Evolutionary conservation across 208 protist genomes (phyloP), one percentile per base, ranked within the genome.

Genomic region (Zelonia costaricensis): DNA sequence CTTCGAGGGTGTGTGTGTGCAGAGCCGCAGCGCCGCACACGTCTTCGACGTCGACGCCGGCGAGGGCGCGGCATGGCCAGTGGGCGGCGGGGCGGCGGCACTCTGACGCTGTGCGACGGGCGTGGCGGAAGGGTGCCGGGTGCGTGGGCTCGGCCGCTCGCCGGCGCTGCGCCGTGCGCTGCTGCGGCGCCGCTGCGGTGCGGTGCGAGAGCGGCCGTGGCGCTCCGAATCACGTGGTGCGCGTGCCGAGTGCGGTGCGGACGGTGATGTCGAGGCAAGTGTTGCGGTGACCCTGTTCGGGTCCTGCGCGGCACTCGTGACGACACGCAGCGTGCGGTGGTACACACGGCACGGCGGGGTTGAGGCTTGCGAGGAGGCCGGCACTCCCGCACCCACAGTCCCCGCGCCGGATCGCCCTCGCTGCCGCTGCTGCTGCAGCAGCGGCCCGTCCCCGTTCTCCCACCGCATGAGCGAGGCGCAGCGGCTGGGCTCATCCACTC

Each of bases 21-120:
- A 66, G 52, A 73, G 66, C 66, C 66, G 66, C 42, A 73, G 52
- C 0, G 40, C 66, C 1, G 49, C 51, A 36, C 58, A 73, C 36
- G 6, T 16, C 36, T 43, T 57, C 13, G 52, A 57, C 20, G 36
- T 12, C 10, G 36, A 44, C 10, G 22, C 13, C 1, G 20, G 8
- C 13, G 15, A 44, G 52, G 49, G 8, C 9, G 49, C n/a, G n/a
- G n/a, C n/a, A n/a, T n/a, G n/a, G n/a, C n/a, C n/a, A n/a, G n/a
- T n/a, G n/a, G n/a, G n/a, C n/a, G n/a, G n/a, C n/a, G n/a, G n/a
- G n/a, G n/a, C n/a, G n/a, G n/a, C n/a, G n/a, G n/a, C n/a, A n/a
- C n/a, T n/a, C n/a, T n/a, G n/a, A n/a, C n/a, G n/a, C n/a, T n/a
- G n/a, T n/a, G n/a, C n/a, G n/a, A n/a, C n/a, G n/a, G n/a, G n/a